Evolutionary conservation across 345 rosid species (phyloP), one percentile per base, ranked within the genome.

Genomic region (Pistacia integerrima): DNA sequence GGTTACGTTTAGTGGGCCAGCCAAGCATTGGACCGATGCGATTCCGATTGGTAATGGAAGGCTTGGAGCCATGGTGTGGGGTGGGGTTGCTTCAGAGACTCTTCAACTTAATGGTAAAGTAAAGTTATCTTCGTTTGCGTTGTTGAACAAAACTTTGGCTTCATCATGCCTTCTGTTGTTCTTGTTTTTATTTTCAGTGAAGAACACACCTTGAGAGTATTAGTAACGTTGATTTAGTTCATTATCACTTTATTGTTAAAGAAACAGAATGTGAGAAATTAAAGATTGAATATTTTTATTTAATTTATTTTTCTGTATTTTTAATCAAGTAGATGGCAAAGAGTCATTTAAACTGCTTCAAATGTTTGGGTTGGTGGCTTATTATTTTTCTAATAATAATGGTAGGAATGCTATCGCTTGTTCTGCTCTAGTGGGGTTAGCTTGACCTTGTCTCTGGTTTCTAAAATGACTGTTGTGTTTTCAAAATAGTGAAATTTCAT

Each of bases 51-150:
- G 97, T 0, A 96, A 96, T 84, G 98, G 98, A 25, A 92, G 98
- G n/a, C 78, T 96, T 25, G 99, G 97, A 30, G 99, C 98, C 33
- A 93, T 93, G 92, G 84, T 96, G 44, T 93, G 97, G 98, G 99
- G 98, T 64, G 97, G 97, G 8, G 90, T 88, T 78, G 82, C 91
- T 9, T 78, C 96, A 8, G 98, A 93, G 70, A 81, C 78, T 77
- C 77, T 96, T 58, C 93, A 91, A 78, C 87, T 96, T 81, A 91
- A 96, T 28, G 98, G 98, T 95, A 87, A 44, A 55, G 98, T 95
- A 87, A 44, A 55, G 10, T 3, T 18, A 33, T 5, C 1, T 0
- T 30, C 11, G 16, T 52, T 69, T 65, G 17, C 54, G 2, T 20
- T 20, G 33, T 44, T 61, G 6, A 28, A 16, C 65, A 61, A 9